Base-by-base conservation (phyloP, 2,329 filamentous ascomycete species). In the Thelonectria olida region DNA sequence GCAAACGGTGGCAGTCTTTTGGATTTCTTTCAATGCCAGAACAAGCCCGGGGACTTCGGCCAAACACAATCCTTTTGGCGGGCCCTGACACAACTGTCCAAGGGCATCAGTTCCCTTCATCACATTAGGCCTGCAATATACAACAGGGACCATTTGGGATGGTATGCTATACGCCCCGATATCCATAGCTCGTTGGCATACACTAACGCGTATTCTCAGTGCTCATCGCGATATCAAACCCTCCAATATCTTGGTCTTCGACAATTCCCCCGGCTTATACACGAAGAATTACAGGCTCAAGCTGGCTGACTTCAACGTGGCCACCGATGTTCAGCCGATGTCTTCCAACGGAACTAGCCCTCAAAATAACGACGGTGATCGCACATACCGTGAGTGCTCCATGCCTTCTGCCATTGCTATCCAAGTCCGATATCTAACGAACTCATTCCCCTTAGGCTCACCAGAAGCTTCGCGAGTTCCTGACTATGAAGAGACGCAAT, bases 221-320 rank as follows among this genome's bases (percentile, higher is more conserved):
- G 53, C 55, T 13, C 65, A 67, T 15, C 56, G 65, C 3, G 65
- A 67, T 1, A 65, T 67, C 7, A 67, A 63, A 2, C 64, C 64
- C 2, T 38, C 23, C 5, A 67, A 67, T 1, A 63, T 67, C 1
- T 15, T 67, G 1, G 52, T 67, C 1, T 67, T 63, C 2, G 19
- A 42, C 0, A 58, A 44, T 4, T 13, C 12, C 2, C 1, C 39
- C 3, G 58, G 23, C 12, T 5, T 17, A 0, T 58, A 56, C 2
- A 53, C 64, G 0, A 2, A 12, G 1, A 47, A 27, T 1, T 60
- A 67, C 15, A 47, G 6, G 1, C 38, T 63, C 23, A 67, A 65
- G 15, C 49, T 67, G 22, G 50, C 62, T 2, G 58, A 67, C n/a
- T 67, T 65, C 20, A 65, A 65, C 3, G 58, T 58, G 12, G 56